A percentile compares a stretch with the other conserved stretches of the same genome.
Evolutionary conservation across 1,284 basidiomycete species (phyloP).

Genomic region (Calocybe gambosa): DNA sequence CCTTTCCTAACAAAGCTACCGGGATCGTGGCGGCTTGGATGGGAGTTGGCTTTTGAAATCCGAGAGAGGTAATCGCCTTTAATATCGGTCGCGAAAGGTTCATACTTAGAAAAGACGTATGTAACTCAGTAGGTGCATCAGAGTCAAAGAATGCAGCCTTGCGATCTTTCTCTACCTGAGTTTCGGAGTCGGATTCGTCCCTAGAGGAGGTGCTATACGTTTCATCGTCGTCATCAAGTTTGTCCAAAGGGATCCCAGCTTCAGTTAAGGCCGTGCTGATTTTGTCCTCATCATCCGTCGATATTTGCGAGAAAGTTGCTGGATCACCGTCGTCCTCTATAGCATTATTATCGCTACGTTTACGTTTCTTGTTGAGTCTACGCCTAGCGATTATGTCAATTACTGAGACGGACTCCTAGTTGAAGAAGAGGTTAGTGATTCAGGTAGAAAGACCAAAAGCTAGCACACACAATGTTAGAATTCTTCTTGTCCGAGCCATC

Average conservation of each 20-base stretch:
- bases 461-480: conserved; percentile 53
- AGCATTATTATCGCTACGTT: conserved; percentile 38
- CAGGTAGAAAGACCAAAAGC: conserved; percentile 11
- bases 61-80: conserved; percentile 78
- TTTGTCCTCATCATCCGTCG: conserved; percentile 28
- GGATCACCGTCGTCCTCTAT: conserved; percentile 18
- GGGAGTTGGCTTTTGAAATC: conserved; percentile 85
- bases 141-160: conserved; percentile 85
- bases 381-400: conserved; percentile 87
- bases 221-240: conserved; percentile 35
- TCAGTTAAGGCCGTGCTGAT: conserved; percentile 32
- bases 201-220: conserved; percentile 33
- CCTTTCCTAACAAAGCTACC: conserved; percentile 88
- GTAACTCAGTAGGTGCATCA: conserved; percentile 42
- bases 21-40: conserved; percentile 94
- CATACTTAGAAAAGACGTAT: conserved; percentile 77
- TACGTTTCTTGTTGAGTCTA: conserved; percentile 52
- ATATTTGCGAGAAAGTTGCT: conserved; percentile 24
- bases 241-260: conserved; percentile 25
- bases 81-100: conserved; percentile 87
- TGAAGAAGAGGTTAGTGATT: conserved; percentile 7
- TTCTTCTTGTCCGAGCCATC: conserved; percentile 57
- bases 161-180: conserved; percentile 66
- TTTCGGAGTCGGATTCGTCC: conserved; percentile 55
- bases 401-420: conserved; percentile 74